Evolutionary conservation across 176 grass and related monocot genomes (phyloP).

Genomic region (Panicum miliaceum): DNA sequence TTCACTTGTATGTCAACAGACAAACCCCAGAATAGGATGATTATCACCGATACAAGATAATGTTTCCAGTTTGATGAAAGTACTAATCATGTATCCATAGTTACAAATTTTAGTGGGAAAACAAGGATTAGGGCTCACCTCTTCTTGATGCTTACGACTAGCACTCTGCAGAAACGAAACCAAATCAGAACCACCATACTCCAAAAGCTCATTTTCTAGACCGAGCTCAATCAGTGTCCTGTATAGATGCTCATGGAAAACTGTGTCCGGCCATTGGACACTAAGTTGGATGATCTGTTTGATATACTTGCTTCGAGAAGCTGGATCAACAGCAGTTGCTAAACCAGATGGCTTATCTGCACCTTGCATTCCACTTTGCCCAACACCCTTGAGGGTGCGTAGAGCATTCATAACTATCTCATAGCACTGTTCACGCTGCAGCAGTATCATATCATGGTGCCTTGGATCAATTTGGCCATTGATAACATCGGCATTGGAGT

Average conservation of each 20-base stretch:
- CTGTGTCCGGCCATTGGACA: constrained; percentile 78
- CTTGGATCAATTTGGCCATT: constrained; percentile 66
- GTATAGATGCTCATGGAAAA: constrained; percentile 92
- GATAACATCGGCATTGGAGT: constrained; percentile 59
- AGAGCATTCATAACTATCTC: constrained; percentile 87
- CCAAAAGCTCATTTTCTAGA: constrained; percentile 93
- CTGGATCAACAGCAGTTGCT: constrained; percentile 62
- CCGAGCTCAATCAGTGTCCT: constrained; percentile 79
- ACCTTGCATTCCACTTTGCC: constrained; percentile 50
- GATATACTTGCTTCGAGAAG: constrained; percentile 81
- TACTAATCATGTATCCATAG: background rate
- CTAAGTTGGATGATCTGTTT: constrained; percentile 90
- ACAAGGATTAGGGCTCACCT: constrained; percentile 52
- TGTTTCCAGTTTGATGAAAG: constrained; percentile 1
- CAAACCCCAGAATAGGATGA: constrained; percentile 5
- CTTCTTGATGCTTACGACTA: constrained; percentile 67
- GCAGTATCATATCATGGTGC: constrained; percentile 48
- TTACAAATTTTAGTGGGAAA: constrained; percentile 24
- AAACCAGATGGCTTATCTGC: constrained; percentile 46
- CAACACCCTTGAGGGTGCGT: constrained; percentile 64
- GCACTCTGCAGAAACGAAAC: constrained; percentile 89
- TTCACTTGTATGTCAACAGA: background rate
- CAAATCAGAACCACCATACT: constrained; percentile 95
- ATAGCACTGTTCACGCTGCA: constrained; percentile 83
- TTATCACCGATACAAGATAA: background rate